These are phyloP conservation scores for Hapsidospora chrysogenum DNA, from an alignment of 495 filamentous ascomycete genomes.

Conservation along the genomic window DNA sequence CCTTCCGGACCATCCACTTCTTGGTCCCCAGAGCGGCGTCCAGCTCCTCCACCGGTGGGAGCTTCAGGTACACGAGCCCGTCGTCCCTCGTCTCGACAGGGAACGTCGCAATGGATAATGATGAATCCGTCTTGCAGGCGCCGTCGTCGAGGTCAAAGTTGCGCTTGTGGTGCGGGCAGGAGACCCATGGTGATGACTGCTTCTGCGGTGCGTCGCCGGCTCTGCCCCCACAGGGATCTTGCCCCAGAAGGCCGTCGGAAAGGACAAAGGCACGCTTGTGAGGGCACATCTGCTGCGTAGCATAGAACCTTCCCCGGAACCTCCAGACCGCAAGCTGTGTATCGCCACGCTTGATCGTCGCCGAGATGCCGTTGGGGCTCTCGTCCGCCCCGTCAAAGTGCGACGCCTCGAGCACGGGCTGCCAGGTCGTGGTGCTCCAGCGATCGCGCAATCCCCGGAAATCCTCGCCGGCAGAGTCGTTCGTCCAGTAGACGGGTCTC, in stretches of 20 bases:
- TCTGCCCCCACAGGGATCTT: conserved; percentile 47
- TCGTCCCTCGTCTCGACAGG: conserved; percentile 62
- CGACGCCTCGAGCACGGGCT: conserved; percentile 59
- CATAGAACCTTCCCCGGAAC: conserved; percentile 60
- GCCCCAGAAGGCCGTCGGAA: conserved; percentile 76
- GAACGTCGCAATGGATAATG: conserved; percentile 75
- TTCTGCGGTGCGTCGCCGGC: conserved; percentile 13
- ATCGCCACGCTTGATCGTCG: conserved; percentile 72
- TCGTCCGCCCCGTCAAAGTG: conserved; percentile 53
- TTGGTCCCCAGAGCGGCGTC: conserved; percentile 67
- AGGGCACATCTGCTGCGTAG: conserved; percentile 96
- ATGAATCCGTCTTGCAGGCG: conserved; percentile 58
- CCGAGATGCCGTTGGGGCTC: conserved; percentile 47
- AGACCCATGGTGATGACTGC: conserved; percentile 55
- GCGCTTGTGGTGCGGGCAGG: conserved; percentile 84
- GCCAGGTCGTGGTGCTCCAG: conserved; percentile 68
- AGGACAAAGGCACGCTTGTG: conserved; percentile 89
- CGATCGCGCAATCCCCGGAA: conserved; percentile 46
- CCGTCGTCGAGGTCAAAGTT: conserved; percentile 72
- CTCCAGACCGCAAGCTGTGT: conserved; percentile 89
- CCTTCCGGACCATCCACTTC: conserved; percentile 70
- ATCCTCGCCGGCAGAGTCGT: conserved; percentile 48
- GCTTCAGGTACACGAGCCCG: conserved; percentile 70
- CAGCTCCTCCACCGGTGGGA: conserved; percentile 74
- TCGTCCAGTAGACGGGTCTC: conserved; percentile 74